These are phyloP conservation scores for Populus nigra DNA, from an alignment of 345 rosid genomes.

Conservation along the genomic window DNA sequence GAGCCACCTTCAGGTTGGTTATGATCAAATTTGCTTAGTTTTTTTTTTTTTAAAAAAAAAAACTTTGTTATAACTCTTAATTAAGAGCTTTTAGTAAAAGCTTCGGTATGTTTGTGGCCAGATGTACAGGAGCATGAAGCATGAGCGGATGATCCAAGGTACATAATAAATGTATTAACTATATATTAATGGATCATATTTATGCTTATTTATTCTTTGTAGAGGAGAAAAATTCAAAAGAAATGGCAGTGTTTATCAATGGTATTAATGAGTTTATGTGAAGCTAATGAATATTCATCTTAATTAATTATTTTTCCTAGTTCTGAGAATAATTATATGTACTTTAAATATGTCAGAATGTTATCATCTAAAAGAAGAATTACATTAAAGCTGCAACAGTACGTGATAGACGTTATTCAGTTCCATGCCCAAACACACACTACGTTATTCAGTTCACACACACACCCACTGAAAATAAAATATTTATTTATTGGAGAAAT, in stretches of 20 bases:
- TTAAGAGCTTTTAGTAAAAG: background rate
- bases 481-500: no score
- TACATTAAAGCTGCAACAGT: background rate
- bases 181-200: no score
- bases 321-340: background rate
- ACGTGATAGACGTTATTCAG: no score
- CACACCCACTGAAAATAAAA: no score
- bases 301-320: background rate
- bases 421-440: no score
- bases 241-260: no score
- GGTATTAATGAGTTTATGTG: no score
- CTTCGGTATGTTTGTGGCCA: constrained; percentile 18
- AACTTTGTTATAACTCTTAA: background rate
- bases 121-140: constrained; percentile 76
- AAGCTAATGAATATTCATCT: background rate
- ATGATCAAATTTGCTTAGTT: background rate
- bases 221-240: no score
- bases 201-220: no score
- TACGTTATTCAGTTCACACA: no score
- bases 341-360: background rate
- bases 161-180: background rate
- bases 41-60: background rate
- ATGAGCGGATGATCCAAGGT: constrained; percentile 64
- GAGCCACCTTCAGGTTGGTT: constrained; percentile 88
- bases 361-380: constrained; percentile 5